Percentiles rank a stretch among this genome's conserved stretches.
Conservation (phyloP, 257 asterid species). For the Cynanchum wilfordii region DNA sequence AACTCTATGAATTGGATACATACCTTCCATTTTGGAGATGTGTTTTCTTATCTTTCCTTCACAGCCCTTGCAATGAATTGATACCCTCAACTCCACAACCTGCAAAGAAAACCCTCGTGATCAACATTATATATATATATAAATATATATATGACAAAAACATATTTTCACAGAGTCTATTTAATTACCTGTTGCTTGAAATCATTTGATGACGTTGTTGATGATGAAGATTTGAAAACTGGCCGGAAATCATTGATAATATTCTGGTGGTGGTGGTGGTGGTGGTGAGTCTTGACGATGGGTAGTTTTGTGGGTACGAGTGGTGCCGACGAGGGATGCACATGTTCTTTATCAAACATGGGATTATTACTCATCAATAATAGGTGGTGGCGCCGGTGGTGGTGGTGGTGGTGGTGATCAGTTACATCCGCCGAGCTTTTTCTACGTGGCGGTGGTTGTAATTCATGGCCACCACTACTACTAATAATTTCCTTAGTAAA, state of each 20-base stretch:
- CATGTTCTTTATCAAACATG: conserved; percentile 32
- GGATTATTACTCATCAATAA: conserved; percentile 36
- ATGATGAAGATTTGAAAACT: conserved; percentile 40
- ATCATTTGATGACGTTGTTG: conserved; percentile 38
- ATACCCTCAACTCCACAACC: conserved; percentile 86
- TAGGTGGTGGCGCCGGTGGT: conserved; percentile 23
- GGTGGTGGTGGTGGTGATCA: conserved; percentile 23
- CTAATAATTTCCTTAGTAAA: conserved; percentile 18
- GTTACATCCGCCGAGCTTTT: conserved; percentile 65
- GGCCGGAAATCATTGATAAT: conserved; percentile 21
- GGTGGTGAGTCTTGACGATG: conserved; percentile 13
- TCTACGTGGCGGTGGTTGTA: conserved; percentile 23
- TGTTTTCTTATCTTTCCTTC: conserved; percentile 84
- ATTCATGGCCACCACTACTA: conserved; percentile 11
- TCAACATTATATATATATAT: no score
- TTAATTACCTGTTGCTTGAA: conserved; percentile 19
- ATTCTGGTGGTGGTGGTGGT: not conserved
- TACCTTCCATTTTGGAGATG: conserved; percentile 89
- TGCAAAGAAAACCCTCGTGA: conserved; percentile 9
- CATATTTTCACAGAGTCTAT: no score
- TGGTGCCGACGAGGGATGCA: conserved; percentile 17
- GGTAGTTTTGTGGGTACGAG: conserved; percentile 20
- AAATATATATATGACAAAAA: no score
- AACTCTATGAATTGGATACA: not conserved
- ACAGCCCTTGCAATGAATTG: conserved; percentile 96